Evolutionary conservation across 2,329 filamentous ascomycete species (phyloP), one percentile per base, ranked within the genome.

Genomic region (Nothophoma quercina): DNA sequence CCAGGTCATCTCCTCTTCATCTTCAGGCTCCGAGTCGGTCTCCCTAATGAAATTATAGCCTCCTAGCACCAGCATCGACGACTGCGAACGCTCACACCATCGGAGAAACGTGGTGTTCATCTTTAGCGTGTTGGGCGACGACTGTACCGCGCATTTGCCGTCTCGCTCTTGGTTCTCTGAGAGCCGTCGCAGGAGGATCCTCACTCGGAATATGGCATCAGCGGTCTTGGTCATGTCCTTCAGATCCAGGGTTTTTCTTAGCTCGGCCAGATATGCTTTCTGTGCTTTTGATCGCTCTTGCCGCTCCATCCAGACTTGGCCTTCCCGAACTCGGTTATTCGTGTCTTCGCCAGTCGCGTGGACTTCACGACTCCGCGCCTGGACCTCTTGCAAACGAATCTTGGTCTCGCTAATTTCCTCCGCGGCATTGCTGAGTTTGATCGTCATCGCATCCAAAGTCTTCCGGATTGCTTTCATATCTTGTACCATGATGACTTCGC

Each of bases 271-370:
- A n/a, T 39, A 16, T 10, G 21, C 35, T 26, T 26, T 39, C 8
- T 39, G 35, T 15, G 35, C 35, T 16, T 18, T 39, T 19, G 35
- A 25, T 16, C 22, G 35, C 35, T 39, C 35, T 19, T 39, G 35
- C 8, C 35, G 35, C 15, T 39, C 35, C 35, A 39, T 39, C 35
- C 35, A 39, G 35, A 13, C 22, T 16, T 39, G 35, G 4, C 35
- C 35, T 25, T 39, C 35, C 13, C 35, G 35, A n/a, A 39, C 35
- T n/a, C 35, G 35, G 9, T 39, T 39, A 13, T 39, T 39, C n/a
- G 35, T 39, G 10, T 39, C 35, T 19, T 39, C 21, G n/a, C 35
- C 35, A 26, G 22, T 39, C n/a, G 35, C 35, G 4, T 39, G 21
- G 12, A 39, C n/a, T 13, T 26, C 35, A 25, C 5, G 25, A 8